Evolutionary conservation across 1,284 basidiomycete genomes (phyloP), one percentile per base, ranked within the genome.

Genomic region (Sanghuangporus baumii): DNA sequence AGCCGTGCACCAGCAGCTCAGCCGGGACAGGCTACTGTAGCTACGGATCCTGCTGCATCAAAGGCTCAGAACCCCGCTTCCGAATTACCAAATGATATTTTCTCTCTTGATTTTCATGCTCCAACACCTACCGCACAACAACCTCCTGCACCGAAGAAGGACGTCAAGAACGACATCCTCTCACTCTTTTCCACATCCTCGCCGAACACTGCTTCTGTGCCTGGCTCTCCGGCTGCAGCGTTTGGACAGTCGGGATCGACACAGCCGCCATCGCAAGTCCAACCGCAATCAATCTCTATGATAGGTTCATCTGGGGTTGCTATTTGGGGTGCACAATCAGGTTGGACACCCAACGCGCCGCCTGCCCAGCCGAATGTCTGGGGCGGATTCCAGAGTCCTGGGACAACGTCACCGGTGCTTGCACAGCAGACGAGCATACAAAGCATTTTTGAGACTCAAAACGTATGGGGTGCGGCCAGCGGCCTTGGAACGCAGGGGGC

Each of bases 151-250:
- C 78, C 81, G 0, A 81, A 80, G 71, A 89, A 90, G 69, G 87
- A 91, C 69, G 81, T 88, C 61, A 95, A 94, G 70, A 84, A 92
- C 64, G 90, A 96, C 68, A 96, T 96, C 68, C 79, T 96, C 46
- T 93, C 91, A 0, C 81, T 96, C 52, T 96, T 93, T 72, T 84
- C 88, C n/a, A 69, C 81, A 6, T 69, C 81, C 2, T 60, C 78
- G 6, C 68, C 76, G 11, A 68, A 74, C 0, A 65, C 77, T 0
- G 68, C 77, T 6, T 66, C 75, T 11, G 66, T 73, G 54, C 62
- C 69, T 43, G 43, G 43, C 20, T 12, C 16, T n/a, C 37, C 69
- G 59, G 41, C 55, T 31, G 67, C 71, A 18, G 73, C 72, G 70
- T 70, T 62, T 60, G 69, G 18, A 65, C 70, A 3, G 52, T 20